These are phyloP conservation scores for Leptographium lundbergii DNA, from an alignment of 2,329 filamentous ascomycete species.

Conservation along the genomic window DNA sequence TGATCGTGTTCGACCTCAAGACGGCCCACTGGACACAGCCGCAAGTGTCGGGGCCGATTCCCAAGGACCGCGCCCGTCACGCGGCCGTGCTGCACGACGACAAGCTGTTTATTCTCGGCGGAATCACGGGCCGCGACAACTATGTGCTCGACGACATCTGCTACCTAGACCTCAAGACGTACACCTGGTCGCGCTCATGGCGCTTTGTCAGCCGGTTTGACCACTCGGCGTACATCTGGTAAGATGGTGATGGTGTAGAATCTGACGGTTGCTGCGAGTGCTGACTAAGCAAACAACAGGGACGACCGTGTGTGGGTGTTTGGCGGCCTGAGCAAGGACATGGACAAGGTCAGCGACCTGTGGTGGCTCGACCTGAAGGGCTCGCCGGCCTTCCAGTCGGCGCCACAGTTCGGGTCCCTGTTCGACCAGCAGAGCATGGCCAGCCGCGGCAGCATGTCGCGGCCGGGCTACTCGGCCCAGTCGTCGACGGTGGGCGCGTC, in stretches of 20 bases:
- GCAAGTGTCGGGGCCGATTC: conserved; percentile 69
- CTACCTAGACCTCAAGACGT: conserved; percentile 92
- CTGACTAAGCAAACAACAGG: conserved; percentile 16
- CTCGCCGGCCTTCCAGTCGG: conserved; percentile 67
- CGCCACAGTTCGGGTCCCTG: conserved; percentile 42
- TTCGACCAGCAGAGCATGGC: conserved; percentile 28
- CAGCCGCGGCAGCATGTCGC: background rate
- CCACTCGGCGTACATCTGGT: conserved; percentile 87
- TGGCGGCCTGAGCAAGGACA: conserved; percentile 85
- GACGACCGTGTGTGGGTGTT: conserved; percentile 91
- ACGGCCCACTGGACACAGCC: conserved; percentile 94
- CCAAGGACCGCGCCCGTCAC: conserved; percentile 83
- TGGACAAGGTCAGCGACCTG: conserved; percentile 92
- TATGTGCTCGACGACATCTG: conserved; percentile 91
- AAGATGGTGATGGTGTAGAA: background rate
- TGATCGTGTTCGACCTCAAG: conserved; percentile 91
- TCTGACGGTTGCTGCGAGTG: background rate
- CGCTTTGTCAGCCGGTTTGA: conserved; percentile 91
- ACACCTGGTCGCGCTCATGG: conserved; percentile 95
- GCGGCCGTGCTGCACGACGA: conserved; percentile 91
- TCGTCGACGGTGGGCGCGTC: conserved; percentile 43
- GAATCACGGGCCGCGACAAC: conserved; percentile 88
- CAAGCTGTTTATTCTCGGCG: conserved; percentile 89
- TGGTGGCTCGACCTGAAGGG: conserved; percentile 97
- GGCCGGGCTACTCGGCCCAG: conserved; percentile 34